Conservation (phyloP, 2,329 filamentous ascomycete genomes). For the Scytalidium sp. region DNA sequence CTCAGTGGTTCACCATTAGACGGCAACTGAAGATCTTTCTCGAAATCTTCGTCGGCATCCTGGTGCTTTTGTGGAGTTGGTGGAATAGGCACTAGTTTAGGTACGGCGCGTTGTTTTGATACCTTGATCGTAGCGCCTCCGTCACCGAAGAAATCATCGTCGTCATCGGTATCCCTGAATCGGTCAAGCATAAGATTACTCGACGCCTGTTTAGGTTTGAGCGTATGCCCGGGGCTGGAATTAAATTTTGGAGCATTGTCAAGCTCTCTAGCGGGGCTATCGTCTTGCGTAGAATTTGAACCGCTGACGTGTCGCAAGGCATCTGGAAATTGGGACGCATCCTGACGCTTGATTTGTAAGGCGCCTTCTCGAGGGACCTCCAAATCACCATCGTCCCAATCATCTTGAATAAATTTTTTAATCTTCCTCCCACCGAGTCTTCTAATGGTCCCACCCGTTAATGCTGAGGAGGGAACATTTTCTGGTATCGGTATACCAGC, state of each 20-base stretch:
- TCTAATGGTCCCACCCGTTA: conserved; percentile 92
- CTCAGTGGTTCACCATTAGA: conserved; percentile 59
- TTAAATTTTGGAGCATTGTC: conserved; percentile 28
- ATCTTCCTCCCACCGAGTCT: conserved; percentile 74
- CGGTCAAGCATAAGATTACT: conserved; percentile 56
- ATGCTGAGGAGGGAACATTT: conserved; percentile 82
- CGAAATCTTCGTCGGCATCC: conserved; percentile 62
- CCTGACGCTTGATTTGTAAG: conserved; percentile 63
- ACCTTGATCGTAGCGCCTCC: conserved; percentile 66
- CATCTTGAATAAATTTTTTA: conserved; percentile 72
- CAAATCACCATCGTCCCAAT: conserved; percentile 76
- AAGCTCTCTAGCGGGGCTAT: conserved; percentile 44
- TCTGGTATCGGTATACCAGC: conserved; percentile 89
- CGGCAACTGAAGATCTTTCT: conserved; percentile 70
- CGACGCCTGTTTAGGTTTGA: conserved; percentile 20
- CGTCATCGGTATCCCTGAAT: conserved; percentile 59
- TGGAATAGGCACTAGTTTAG: neutral
- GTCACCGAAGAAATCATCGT: conserved; percentile 63
- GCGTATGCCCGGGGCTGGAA: conserved; percentile 17
- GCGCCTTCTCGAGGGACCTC: conserved; percentile 60
- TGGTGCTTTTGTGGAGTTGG: conserved; percentile 36
- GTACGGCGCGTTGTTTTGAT: conserved; percentile 49
- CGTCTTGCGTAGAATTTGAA: conserved; percentile 42
- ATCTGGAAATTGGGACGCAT: conserved; percentile 62
- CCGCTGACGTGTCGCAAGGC: conserved; percentile 59